Conservation (phyloP, 2,329 filamentous ascomycete species). For the Neonectria coccinea region DNA sequence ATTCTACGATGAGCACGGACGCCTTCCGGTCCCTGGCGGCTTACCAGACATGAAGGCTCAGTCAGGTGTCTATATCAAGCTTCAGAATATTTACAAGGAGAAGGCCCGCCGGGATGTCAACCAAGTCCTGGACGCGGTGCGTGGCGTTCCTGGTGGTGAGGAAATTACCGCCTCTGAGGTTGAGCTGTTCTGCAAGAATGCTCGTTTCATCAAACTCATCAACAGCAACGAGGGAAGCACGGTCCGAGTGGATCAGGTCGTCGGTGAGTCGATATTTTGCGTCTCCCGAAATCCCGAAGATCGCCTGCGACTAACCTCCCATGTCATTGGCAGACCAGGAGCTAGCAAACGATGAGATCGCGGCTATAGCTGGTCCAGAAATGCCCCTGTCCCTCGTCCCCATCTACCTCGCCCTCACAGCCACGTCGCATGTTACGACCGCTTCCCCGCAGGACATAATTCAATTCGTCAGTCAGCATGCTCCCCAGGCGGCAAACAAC, state of each 20-base stretch:
- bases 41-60: slow-evolving; percentile 98
- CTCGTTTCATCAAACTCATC: slow-evolving; percentile 90
- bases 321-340: slow-evolving; percentile 59
- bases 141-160: slow-evolving; percentile 60
- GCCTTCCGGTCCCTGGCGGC: slow-evolving; percentile 85
- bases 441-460: slow-evolving; percentile 67
- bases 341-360: slow-evolving; percentile 65
- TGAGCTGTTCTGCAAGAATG: slow-evolving; percentile 95
- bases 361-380: slow-evolving; percentile 58
- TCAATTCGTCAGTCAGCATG: slow-evolving; percentile 55
- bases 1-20: slow-evolving; percentile 79
- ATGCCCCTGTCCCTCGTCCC: slow-evolving; percentile 71
- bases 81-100: slow-evolving; percentile 92
- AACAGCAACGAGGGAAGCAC: slow-evolving; percentile 62
- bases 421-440: slow-evolving; percentile 60
- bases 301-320: slow-evolving; percentile 8
- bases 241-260: slow-evolving; percentile 63
- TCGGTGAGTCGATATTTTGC: slow-evolving; percentile 59
- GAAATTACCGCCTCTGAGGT: slow-evolving; percentile 78
- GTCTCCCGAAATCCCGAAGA: background rate
- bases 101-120: slow-evolving; percentile 84
- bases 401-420: slow-evolving; percentile 75
- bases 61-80: slow-evolving; percentile 86
- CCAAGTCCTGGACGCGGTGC: slow-evolving; percentile 77
- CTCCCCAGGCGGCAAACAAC: slow-evolving; percentile 61